phyloP scores from a whole-genome alignment of 2,329 filamentous ascomycete genomes.

The Trichoderma simmonsii region DNA sequence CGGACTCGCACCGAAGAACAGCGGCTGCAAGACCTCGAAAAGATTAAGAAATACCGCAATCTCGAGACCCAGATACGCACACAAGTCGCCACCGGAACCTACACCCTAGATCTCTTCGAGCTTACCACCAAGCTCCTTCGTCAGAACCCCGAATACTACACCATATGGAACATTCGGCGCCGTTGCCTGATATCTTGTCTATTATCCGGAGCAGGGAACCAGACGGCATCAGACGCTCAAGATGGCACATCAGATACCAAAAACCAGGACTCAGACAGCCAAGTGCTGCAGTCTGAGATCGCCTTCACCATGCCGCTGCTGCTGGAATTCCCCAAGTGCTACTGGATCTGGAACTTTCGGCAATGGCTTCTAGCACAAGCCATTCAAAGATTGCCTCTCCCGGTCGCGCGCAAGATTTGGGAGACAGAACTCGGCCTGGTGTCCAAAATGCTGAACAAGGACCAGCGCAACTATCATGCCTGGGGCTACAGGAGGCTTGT shows the following conservation, averaged over 20 bases:
- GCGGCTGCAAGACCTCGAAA: slow-evolving; percentile 66
- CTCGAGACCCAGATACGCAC: slow-evolving; percentile 65
- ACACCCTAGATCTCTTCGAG: slow-evolving; percentile 51
- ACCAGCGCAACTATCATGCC: slow-evolving; percentile 92
- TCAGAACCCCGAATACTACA: slow-evolving; percentile 85
- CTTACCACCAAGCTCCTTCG: slow-evolving; percentile 70
- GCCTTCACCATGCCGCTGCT: slow-evolving; percentile 80
- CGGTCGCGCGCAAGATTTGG: slow-evolving; percentile 67
- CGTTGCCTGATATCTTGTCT: slow-evolving; percentile 60
- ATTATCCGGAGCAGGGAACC: slow-evolving; percentile 53
- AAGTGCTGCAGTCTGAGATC: slow-evolving; percentile 67
- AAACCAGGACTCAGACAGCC: slow-evolving; percentile 49
- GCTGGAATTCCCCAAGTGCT: slow-evolving; percentile 88
- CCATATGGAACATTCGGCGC: slow-evolving; percentile 85
- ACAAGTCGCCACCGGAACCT: slow-evolving; percentile 47
- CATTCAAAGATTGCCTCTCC: slow-evolving; percentile 57
- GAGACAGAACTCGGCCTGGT: slow-evolving; percentile 77
- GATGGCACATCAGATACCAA: background rate
- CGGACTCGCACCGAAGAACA: slow-evolving; percentile 64
- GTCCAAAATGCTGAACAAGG: slow-evolving; percentile 81
- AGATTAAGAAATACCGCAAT: slow-evolving; percentile 71
- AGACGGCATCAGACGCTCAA: slow-evolving; percentile 46
- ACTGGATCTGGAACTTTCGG: slow-evolving; percentile 99
- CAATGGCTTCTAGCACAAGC: slow-evolving; percentile 77
- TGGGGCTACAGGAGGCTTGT: slow-evolving; percentile 88